phyloP scores from a whole-genome alignment of 2,329 filamentous ascomycete species.

The Fusarium sublunatum region DNA sequence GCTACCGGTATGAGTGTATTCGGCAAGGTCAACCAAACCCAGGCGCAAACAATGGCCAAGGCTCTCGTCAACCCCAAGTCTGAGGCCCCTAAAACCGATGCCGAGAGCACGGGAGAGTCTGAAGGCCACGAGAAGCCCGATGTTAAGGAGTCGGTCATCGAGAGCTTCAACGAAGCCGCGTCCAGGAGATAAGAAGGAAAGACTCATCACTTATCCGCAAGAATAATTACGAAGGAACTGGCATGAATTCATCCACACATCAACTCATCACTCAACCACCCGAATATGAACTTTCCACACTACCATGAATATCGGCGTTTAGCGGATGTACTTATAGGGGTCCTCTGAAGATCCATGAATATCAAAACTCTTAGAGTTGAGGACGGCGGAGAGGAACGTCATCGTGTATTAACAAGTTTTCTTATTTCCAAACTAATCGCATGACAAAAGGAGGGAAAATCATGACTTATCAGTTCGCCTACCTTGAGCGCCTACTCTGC shows the following conservation, averaged over 20 bases:
- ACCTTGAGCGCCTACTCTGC: slow-evolving; percentile 8
- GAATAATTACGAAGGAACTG: slow-evolving; percentile 5
- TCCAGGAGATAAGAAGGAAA: slow-evolving; percentile 45
- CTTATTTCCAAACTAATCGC: slow-evolving; percentile 23
- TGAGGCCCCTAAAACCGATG: slow-evolving; percentile 29
- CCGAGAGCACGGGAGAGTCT: slow-evolving; percentile 26
- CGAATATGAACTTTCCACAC: slow-evolving; percentile 34
- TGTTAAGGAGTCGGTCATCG: slow-evolving; percentile 55
- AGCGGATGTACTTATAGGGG: slow-evolving; percentile 48
- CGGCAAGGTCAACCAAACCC: slow-evolving; percentile 87
- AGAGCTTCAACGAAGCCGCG: slow-evolving; percentile 54
- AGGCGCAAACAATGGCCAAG: slow-evolving; percentile 74
- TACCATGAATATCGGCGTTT: slow-evolving; percentile 45
- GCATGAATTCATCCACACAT: slow-evolving; percentile 14
- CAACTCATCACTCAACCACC: slow-evolving; percentile 35
- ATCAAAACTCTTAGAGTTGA: slow-evolving; percentile 24
- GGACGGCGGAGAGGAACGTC: slow-evolving; percentile 19
- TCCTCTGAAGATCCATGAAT: slow-evolving; percentile 30
- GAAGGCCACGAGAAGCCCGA: slow-evolving; percentile 35
- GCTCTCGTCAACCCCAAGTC: slow-evolving; percentile 56
- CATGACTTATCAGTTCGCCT: slow-evolving; percentile 15
- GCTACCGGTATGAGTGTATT: slow-evolving; percentile 95
- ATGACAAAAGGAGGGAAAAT: slow-evolving; percentile 31
- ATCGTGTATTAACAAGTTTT: slow-evolving; percentile 43
- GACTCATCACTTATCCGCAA: neutral